Evolutionary conservation across 2,329 filamentous ascomycete species (phyloP), one percentile per base, ranked within the genome.

Genomic region (Xylariaceae sp.): DNA sequence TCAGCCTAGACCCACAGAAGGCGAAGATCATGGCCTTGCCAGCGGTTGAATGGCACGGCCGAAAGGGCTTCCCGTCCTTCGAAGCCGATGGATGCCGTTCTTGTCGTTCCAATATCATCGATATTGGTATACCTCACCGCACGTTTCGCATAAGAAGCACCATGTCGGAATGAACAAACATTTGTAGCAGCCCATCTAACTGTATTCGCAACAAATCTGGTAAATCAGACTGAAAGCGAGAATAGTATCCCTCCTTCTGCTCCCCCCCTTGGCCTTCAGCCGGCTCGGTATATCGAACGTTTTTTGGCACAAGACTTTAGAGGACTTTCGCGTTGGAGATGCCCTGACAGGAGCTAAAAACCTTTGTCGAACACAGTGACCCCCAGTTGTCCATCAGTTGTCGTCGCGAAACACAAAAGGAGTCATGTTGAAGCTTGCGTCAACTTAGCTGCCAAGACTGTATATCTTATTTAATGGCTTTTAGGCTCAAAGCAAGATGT

Each of bases 401-500:
- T 7, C 21, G 21, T 6, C 6, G 21, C n/a, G 40, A 37, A 46
- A 46, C 43, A 34, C 40, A 43, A 36, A 37, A 43, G 38, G 40
- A 27, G 36, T 35, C 37, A 26, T 41, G 28, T 32, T 29, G 35
- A 9, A 27, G 17, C 5, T 29, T 31, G 31, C 28, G 23, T 32
- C 18, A 13, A 29, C 33, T 36, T 32, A 24, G 18, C 15, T 35
- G 43, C 43, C 41, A 41, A 47, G 44, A 36, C 7, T 35, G 34
- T 44, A 47, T 36, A 44, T 38, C 40, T 44, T 35, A 44, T 46
- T 37, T 38, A 21, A 24, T 14, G 31, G 34, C 23, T 18, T 47
- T 47, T 47, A 47, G 44, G 41, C 44, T 47, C 44, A 47, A 47
- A 38, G 9, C 17, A 34, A 17, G n/a, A n/a, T n/a, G n/a, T n/a